Base-by-base conservation (phyloP, 352 stramenopile species). In the Phytophthora tubulina region DNA sequence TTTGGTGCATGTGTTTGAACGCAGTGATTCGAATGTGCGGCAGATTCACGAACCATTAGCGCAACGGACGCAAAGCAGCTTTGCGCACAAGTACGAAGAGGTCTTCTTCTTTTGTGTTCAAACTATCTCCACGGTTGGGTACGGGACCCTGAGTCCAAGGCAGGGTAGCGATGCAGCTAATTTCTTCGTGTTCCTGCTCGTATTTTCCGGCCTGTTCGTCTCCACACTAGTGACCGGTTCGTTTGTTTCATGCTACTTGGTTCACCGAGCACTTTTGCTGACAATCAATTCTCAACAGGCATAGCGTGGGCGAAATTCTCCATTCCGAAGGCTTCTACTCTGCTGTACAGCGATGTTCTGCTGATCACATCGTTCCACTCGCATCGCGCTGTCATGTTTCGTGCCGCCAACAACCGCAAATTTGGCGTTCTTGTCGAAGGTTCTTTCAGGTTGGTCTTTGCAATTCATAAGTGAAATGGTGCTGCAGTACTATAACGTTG, bases 261-360 rank as follows among this genome's bases (percentile, higher is more conserved):
- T 56, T 30, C 13, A 13, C 21, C 14, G 13, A n/a, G 14, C 1
- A 42, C 21, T 14, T 44, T 57, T 33, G 33, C 13, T 59, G 30
- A 67, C 11, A 53, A n/a, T 49, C 15, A 2, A n/a, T 57, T 45
- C 6, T 17, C 6, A 5, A 8, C 32, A 90, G 82, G 82, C 17
- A 67, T 90, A 13, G 78, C 82, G 7, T 90, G 82, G 82, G 69
- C 82, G n/a, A 90, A 89, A 31, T 90, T 90, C 30, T 89, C 82
- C 10, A 89, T 88, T 17, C 82, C 82, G 0, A 81, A 86, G 36
- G 69, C 79, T 0, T 88, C 78, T 6, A 84, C 75, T 0, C 63
- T 90, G 14, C n/a, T 80, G 3, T 89, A 81, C 63, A 90, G 82
- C 21, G 71, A 89, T 48, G 72, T 82, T 14, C 17, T 90, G 6